phyloP scores from a whole-genome alignment of 805 yeast genomes.

The Candida parachauliodes region DNA sequence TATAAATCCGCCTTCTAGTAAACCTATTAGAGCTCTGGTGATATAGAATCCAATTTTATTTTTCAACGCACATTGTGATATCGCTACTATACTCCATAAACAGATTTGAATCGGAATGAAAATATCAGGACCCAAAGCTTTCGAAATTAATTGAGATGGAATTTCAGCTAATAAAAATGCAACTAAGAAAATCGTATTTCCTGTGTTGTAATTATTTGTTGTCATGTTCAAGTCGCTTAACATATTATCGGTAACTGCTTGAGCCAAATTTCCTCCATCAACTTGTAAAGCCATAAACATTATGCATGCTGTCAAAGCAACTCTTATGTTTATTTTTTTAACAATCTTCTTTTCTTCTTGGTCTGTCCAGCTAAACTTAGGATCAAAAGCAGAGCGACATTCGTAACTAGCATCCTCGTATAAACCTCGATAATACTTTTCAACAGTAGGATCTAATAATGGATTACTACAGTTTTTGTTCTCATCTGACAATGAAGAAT shows the following conservation, averaged over 20 bases:
- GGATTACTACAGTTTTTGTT: conserved; percentile 5
- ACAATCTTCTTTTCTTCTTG: conserved; percentile 48
- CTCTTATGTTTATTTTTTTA: conserved; percentile 52
- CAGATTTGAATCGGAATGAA: conserved; percentile 60
- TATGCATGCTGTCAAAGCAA: conserved; percentile 54
- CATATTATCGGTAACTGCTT: conserved; percentile 56
- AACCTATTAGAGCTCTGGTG: conserved; percentile 51
- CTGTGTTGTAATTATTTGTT: conserved; percentile 58
- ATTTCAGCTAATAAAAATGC: conserved; percentile 55
- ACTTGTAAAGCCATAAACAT: conserved; percentile 58
- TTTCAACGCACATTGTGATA: conserved; percentile 37
- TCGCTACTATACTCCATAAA: conserved; percentile 54
- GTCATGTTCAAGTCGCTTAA: conserved; percentile 48
- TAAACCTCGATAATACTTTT: conserved; percentile 7
- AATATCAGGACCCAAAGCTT: conserved; percentile 57
- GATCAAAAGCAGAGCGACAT: conserved; percentile 54
- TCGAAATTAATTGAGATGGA: conserved; percentile 63
- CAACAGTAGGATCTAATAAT: conserved; percentile 11
- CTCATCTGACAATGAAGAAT: background rate
- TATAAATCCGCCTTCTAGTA: conserved; percentile 65
- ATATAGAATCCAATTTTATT: conserved; percentile 40
- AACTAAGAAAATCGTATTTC: conserved; percentile 51
- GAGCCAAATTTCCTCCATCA: conserved; percentile 54
- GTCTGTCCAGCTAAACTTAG: conserved; percentile 51
- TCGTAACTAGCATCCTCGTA: conserved; percentile 45